A percentile compares a stretch with the other conserved stretches of the same genome.
Evolutionary conservation across 495 filamentous ascomycete species (phyloP).

Genomic region (Trichoderma gamsii): DNA sequence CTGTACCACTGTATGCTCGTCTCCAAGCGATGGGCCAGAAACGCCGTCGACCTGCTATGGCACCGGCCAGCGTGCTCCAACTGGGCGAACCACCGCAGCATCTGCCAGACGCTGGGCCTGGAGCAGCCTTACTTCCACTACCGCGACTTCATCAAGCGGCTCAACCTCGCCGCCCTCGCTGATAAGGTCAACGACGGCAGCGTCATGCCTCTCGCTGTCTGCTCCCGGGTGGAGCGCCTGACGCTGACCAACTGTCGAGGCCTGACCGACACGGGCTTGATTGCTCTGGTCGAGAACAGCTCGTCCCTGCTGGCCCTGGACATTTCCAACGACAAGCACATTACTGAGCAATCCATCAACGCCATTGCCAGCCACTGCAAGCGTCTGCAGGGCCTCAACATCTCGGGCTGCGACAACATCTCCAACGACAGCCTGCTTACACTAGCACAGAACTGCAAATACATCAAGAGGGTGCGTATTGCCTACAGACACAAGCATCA

Average conservation of each 20-base stretch:
- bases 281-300: conserved; percentile 72
- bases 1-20: conserved; percentile 86
- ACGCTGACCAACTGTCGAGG: conserved; percentile 86
- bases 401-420: conserved; percentile 77
- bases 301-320: conserved; percentile 82
- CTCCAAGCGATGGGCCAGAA: conserved; percentile 85
- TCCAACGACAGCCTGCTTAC: conserved; percentile 77
- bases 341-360: conserved; percentile 77
- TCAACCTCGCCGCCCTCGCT: conserved; percentile 79
- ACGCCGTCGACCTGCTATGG: conserved; percentile 90
- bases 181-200: conserved; percentile 82
- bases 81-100: conserved; percentile 70
- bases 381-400: conserved; percentile 86
- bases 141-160: conserved; percentile 75
- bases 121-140: conserved; percentile 74
- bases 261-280: conserved; percentile 77
- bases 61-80: conserved; percentile 84
- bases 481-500: not conserved
- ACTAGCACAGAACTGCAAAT: conserved; percentile 77
- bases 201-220: conserved; percentile 70
- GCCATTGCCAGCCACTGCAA: conserved; percentile 75
- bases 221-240: conserved; percentile 87
- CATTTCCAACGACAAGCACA: conserved; percentile 69
- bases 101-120: conserved; percentile 67
- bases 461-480: conserved; percentile 73